These are phyloP conservation scores for Mucor irregularis DNA, from an alignment of 371 early-diverging fungal species.

Conservation along the genomic window DNA sequence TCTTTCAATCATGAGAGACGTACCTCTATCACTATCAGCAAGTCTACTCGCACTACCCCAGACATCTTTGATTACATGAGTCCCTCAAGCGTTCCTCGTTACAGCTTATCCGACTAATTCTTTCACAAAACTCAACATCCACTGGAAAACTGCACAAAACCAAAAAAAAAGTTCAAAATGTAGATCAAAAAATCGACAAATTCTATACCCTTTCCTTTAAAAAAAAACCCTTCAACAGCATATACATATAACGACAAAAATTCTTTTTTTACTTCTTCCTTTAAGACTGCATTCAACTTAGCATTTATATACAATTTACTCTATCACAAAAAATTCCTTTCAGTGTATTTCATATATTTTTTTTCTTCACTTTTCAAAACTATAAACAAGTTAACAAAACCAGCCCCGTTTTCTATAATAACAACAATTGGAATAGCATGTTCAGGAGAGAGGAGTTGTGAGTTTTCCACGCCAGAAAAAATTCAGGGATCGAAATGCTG, in stretches of 20 bases:
- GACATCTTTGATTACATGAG: conserved; percentile 4
- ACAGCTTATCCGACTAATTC: conserved; percentile 2
- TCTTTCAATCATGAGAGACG: conserved; percentile 25
- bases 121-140: neutral
- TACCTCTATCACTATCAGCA: conserved; percentile 21
- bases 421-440: no score
- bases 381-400: no score
- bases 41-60: neutral
- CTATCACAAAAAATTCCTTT: neutral
- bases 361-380: neutral
- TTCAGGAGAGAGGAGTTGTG: no score
- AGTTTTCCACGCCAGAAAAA: no score
- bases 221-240: no score
- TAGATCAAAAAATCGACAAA: neutral
- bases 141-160: neutral
- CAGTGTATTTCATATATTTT: neutral
- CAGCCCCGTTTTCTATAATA: no score
- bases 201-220: neutral
- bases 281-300: conserved; percentile 6
- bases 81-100: conserved; percentile 15
- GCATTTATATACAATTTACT: no score
- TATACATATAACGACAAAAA: neutral
- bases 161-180: neutral
- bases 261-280: neutral
- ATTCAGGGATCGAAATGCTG: no score